Base-by-base conservation (phyloP, 805 yeast species). In the Wickerhamomyces chambardii region DNA sequence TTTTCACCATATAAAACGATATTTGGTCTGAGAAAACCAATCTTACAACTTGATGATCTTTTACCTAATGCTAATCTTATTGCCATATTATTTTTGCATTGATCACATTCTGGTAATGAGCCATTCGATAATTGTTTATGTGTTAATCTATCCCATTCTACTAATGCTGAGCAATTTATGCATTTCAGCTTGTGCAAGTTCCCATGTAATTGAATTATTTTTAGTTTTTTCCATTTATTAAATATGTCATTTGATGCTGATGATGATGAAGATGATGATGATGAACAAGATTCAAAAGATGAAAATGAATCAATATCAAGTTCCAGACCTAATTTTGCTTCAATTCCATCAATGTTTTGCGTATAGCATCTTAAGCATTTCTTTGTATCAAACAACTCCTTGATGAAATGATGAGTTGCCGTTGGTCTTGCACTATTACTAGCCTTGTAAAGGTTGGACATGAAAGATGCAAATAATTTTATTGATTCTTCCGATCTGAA, bases 1-100 rank as follows among this genome's bases (percentile, higher is more conserved):
- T 87, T 79, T 52, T 90, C 97, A 2, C 97, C 97, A 55, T 90
- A 90, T 17, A 90, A 65, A 2, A 90, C 95, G 38, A 90, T 87
- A 48, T 82, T 82, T 5, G 98, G 98, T 37, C 96, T 68, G 30
- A 92, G 60, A 18, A 75, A 58, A 1, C 98, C 98, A 5, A 80
- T 73, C 30, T 64, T 63, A 11, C 27, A 24, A 0, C 84, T 80
- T 1, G 83, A 75, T 8, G 72, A 53, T 37, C 98, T 59, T 55
- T 87, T 87, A 4, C 97, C 97, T 15, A 65, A 57, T 37, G 63
- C 64, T 12, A 70, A 60, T 32, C 95, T 64, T 32, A 70, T 71
- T 36, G 69, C 62, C 41, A 71, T 78, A 27, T 65, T 63, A 10
- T 65, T 68, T 32, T 68, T 57, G 55, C 98, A 90, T 22, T 60